phyloP scores from a whole-genome alignment of 306 rosid species.

The Cicer chorassanicum region DNA sequence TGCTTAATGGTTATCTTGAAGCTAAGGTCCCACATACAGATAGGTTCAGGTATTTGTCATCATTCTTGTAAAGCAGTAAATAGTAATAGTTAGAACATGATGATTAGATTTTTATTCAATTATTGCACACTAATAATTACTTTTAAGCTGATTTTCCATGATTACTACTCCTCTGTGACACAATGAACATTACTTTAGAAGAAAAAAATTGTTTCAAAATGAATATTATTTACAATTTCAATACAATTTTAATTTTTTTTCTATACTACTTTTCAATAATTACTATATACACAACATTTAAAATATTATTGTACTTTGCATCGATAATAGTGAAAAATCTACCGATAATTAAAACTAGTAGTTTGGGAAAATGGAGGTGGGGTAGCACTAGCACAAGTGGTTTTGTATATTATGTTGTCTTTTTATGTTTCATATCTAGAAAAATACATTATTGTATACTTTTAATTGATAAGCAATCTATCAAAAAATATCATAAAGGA shows the following conservation, averaged over 20 bases:
- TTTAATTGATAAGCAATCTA: neutral
- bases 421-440: neutral
- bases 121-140: constrained; percentile 23
- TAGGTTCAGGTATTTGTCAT: constrained; percentile 59
- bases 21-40: constrained; percentile 72
- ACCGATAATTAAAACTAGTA: too few species aligned
- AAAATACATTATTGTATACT: neutral
- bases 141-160: neutral
- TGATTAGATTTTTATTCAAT: constrained; percentile 16
- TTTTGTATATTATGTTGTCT: neutral
- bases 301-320: too few species aligned
- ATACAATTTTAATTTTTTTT: too few species aligned
- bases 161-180: neutral
- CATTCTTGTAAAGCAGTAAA: neutral
- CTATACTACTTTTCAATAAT: too few species aligned
- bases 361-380: too few species aligned
- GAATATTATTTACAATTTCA: too few species aligned
- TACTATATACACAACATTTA: too few species aligned
- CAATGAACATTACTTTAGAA: too few species aligned
- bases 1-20: constrained; percentile 66
- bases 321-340: too few species aligned
- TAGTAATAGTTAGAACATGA: constrained; percentile 4
- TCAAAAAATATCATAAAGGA: neutral
- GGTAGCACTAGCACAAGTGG: neutral
- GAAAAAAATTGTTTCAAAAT: too few species aligned